Evolutionary conservation across 345 rosid species (phyloP).

Genomic region (Acer campestre): DNA sequence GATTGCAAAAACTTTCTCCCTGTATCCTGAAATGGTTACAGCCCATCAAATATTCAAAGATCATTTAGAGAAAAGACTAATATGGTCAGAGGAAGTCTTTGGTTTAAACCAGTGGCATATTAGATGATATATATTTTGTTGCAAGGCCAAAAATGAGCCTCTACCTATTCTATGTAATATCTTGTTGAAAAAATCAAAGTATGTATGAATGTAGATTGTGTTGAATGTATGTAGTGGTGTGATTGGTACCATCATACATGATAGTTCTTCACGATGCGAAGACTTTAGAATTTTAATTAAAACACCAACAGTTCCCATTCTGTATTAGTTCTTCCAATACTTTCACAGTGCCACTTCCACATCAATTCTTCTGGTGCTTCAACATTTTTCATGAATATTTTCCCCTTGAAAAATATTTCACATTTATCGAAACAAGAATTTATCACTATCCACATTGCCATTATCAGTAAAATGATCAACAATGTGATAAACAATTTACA

Average conservation of each 20-base stretch:
- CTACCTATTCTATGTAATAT: too few relatives aligned
- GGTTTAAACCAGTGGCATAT: neutral
- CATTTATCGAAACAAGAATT: neutral
- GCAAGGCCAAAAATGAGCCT: too few relatives aligned
- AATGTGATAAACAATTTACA: neutral
- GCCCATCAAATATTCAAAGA: neutral
- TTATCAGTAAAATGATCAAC: neutral
- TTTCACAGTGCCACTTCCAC: conserved; percentile 3
- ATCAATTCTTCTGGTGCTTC: neutral
- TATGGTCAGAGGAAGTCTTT: neutral
- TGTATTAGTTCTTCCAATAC: neutral
- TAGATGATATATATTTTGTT: neutral
- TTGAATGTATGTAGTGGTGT: too few relatives aligned
- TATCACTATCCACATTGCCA: neutral
- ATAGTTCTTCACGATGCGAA: too few relatives aligned
- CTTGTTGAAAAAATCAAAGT: too few relatives aligned
- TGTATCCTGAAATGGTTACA: conserved; percentile 59
- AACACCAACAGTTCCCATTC: too few relatives aligned
- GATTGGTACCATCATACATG: too few relatives aligned
- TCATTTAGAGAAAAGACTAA: conserved; percentile 7
- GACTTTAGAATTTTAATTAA: too few relatives aligned
- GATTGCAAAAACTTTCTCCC: conserved; percentile 86
- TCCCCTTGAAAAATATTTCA: neutral
- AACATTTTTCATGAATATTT: neutral
- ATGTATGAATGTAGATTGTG: too few relatives aligned